Evolutionary conservation across 2,329 filamentous ascomycete genomes (phyloP).

Genomic region (Apiospora koreana): DNA sequence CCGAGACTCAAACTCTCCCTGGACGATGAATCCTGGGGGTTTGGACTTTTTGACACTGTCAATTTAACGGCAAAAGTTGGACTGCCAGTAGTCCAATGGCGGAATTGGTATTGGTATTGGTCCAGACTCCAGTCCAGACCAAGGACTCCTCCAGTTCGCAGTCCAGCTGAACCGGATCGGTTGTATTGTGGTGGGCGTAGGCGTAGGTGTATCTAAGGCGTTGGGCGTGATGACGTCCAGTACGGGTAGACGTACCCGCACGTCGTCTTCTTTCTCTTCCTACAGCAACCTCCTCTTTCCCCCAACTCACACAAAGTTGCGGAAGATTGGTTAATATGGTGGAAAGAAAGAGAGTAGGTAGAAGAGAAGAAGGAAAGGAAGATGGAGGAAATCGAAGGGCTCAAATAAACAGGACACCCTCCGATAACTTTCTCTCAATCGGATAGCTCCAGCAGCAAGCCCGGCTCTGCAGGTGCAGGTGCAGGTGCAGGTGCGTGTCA

Average conservation of each 20-base stretch:
- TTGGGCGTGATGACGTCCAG: not conserved
- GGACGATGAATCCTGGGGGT: not conserved
- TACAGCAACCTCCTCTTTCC: conserved; percentile 2
- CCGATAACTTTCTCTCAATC: conserved; percentile 1
- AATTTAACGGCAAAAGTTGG: not conserved
- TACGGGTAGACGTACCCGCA: not conserved
- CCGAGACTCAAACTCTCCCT: not conserved
- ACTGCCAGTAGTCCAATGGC: not conserved
- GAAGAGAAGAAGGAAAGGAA: not conserved
- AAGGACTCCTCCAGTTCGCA: not conserved
- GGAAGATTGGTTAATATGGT: conserved; percentile 3
- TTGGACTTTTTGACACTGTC: not conserved
- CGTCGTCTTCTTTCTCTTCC: not conserved
- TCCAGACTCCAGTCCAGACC: not conserved
- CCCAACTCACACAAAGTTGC: conserved; percentile 9
- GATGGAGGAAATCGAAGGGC: not conserved
- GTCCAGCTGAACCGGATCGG: not conserved
- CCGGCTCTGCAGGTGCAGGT: not conserved
- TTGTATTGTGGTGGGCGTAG: not conserved
- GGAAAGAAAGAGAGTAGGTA: not conserved
- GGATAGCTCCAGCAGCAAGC: conserved; percentile 9
- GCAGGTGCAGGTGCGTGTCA: too few species aligned
- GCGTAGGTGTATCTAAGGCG: too few species aligned
- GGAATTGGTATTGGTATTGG: not conserved
- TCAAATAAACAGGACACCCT: not conserved